Evolutionary conservation across 2,329 filamentous ascomycete species (phyloP).

Genomic region (Hortaea sp.): DNA sequence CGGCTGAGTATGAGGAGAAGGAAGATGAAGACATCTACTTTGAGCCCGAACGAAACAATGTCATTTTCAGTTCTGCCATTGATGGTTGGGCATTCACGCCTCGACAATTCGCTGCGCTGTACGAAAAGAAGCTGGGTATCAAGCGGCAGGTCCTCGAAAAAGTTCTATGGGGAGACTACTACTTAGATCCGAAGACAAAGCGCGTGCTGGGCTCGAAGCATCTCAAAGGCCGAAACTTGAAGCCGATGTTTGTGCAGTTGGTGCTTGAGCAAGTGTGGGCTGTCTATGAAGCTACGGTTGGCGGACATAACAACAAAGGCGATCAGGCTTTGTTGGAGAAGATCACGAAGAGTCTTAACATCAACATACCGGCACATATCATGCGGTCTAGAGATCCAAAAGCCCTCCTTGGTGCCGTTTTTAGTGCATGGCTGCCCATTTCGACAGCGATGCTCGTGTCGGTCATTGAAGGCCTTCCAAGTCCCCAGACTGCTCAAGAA

Average conservation of each 20-base stretch:
- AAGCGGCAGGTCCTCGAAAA: slow-evolving; percentile 82
- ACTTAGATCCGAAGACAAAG: slow-evolving; percentile 93
- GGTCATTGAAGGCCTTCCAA: slow-evolving; percentile 84
- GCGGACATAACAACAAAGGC: slow-evolving; percentile 71
- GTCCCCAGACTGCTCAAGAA: slow-evolving; percentile 69
- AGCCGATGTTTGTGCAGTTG: slow-evolving; percentile 95
- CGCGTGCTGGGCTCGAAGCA: slow-evolving; percentile 85
- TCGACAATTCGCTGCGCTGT: slow-evolving; percentile 82
- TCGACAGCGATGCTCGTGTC: slow-evolving; percentile 90
- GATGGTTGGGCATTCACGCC: slow-evolving; percentile 99
- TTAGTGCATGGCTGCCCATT: slow-evolving; percentile 80
- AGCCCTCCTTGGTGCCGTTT: slow-evolving; percentile 74
- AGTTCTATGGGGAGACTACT: slow-evolving; percentile 93
- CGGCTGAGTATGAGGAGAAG: slow-evolving; percentile 67
- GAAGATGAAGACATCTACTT: slow-evolving; percentile 98
- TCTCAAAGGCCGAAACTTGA: slow-evolving; percentile 79
- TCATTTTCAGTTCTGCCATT: slow-evolving; percentile 95
- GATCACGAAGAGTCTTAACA: slow-evolving; percentile 81
- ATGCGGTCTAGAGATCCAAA: slow-evolving; percentile 74
- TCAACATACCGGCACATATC: slow-evolving; percentile 77
- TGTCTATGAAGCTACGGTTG: slow-evolving; percentile 81
- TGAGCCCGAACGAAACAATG: slow-evolving; percentile 94
- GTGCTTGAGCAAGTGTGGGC: slow-evolving; percentile 96
- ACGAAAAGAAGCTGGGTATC: slow-evolving; percentile 94
- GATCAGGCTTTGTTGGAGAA: slow-evolving; percentile 79